Percentiles rank a stretch among this genome's conserved stretches.
Conservation (phyloP, 2,329 filamentous ascomycete genomes). For the Stemphylium beticola region DNA sequence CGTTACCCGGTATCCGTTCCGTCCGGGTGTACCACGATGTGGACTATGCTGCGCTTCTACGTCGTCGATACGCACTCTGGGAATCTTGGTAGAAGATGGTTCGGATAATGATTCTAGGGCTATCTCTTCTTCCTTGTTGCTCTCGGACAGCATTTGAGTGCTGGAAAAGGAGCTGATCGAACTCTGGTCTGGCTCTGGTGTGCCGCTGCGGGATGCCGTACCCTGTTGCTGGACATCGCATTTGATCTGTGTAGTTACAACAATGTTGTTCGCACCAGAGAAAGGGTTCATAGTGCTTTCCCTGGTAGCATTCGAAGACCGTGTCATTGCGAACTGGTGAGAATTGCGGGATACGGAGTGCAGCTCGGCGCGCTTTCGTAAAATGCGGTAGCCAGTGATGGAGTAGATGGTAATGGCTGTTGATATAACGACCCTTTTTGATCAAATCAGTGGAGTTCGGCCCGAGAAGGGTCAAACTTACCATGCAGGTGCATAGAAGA, state of each 20-base stretch:
- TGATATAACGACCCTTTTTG: conserved; percentile 59
- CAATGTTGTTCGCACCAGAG: conserved; percentile 50
- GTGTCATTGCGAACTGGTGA: conserved; percentile 5
- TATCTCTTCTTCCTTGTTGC: neutral
- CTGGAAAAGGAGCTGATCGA: conserved; percentile 42
- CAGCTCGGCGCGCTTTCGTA: conserved; percentile 67
- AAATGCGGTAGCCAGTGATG: conserved; percentile 70
- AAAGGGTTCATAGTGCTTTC: conserved; percentile 53
- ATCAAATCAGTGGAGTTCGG: conserved; percentile 11
- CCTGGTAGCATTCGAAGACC: neutral
- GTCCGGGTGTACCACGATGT: neutral
- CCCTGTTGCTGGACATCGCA: conserved; percentile 60
- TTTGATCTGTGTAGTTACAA: conserved; percentile 66
- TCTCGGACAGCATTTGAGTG: conserved; percentile 20
- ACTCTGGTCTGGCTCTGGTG: conserved; percentile 18
- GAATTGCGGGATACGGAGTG: conserved; percentile 26
- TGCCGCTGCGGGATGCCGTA: conserved; percentile 6
- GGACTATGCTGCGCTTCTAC: conserved; percentile 4
- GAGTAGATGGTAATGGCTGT: conserved; percentile 70
- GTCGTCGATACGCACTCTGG: neutral
- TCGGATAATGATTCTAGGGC: neutral
- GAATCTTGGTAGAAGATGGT: neutral
- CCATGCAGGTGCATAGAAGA: conserved; percentile 78
- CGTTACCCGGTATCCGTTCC: conserved; percentile 15
- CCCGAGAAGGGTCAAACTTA: conserved; percentile 38